Percentiles rank a stretch among this genome's conserved stretches.
Conservation (phyloP, 768 basidiomycete genomes). For the Naematelia aurantialba region DNA sequence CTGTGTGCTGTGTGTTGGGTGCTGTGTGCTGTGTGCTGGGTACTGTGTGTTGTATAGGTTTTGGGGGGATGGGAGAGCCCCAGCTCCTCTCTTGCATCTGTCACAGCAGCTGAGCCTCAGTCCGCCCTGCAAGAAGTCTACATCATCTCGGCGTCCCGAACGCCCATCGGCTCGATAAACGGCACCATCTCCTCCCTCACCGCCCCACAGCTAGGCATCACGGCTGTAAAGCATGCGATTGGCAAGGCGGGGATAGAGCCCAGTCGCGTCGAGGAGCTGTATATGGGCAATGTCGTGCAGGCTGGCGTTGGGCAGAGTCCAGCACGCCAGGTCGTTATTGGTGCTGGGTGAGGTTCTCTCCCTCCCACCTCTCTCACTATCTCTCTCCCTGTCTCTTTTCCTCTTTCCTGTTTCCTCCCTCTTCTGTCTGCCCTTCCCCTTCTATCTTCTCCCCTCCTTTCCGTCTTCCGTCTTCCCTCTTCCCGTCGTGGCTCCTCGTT, state of each 20-base stretch:
- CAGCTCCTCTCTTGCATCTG: no score
- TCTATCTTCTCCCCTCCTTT: not conserved
- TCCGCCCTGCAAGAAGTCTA: slow-evolving; percentile 40
- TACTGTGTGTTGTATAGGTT: no score
- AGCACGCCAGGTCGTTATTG: slow-evolving; percentile 94
- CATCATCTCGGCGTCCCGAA: slow-evolving; percentile 89
- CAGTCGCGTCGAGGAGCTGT: slow-evolving; percentile 84
- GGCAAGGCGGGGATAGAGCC: slow-evolving; percentile 74
- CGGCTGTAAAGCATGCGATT: slow-evolving; percentile 87
- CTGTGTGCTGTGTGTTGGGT: no score
- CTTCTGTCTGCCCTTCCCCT: not conserved
- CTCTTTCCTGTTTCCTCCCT: not conserved
- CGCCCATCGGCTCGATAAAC: slow-evolving; percentile 89
- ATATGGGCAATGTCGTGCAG: slow-evolving; percentile 96
- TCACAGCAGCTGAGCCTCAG: no score
- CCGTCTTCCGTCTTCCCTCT: not conserved
- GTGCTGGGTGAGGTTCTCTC: slow-evolving; percentile 60
- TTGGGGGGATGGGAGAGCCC: no score
- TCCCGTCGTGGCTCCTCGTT: not conserved
- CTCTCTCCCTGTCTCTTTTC: not conserved
- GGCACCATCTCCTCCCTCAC: slow-evolving; percentile 82
- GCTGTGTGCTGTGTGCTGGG: no score
- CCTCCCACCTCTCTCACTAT: not conserved
- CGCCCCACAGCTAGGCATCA: slow-evolving; percentile 82
- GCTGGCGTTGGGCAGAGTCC: slow-evolving; percentile 96